Conservation (phyloP, 163 green algal genomes). For the Scenedesmus sp. region DNA sequence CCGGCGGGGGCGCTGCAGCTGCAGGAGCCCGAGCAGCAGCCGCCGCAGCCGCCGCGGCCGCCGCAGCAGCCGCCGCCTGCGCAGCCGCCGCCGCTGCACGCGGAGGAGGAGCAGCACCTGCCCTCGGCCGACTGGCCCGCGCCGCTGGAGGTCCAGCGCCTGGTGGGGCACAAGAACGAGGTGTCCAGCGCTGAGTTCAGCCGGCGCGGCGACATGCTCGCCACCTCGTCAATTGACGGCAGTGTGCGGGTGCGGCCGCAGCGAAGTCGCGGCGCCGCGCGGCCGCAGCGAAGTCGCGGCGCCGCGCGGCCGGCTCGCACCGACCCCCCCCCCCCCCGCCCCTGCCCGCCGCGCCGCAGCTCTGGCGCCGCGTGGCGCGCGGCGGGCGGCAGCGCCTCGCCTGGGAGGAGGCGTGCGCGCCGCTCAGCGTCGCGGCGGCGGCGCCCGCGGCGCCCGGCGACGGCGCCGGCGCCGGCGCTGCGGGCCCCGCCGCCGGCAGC, state of each 20-base stretch:
- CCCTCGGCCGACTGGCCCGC: constrained; percentile 38
- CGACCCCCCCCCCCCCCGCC: no score
- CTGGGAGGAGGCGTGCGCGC: constrained; percentile 8
- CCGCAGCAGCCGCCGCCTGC: constrained; percentile 1
- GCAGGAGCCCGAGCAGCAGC: constrained; percentile 2
- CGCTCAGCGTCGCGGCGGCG: neutral
- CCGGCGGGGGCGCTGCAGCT: neutral
- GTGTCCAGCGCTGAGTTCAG: constrained; percentile 77
- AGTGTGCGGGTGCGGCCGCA: constrained; percentile 53
- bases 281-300: no score
- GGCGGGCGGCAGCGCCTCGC: no score
- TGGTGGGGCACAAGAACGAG: constrained; percentile 76
- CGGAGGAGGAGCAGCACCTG: constrained; percentile 13
- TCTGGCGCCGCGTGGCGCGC: no score
- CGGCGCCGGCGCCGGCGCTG: no score
- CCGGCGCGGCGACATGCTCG: constrained; percentile 63
- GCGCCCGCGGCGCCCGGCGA: neutral
- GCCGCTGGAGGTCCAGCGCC: constrained; percentile 51
- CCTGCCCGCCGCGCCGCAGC: no score
- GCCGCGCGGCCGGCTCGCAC: no score
- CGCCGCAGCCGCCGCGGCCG: neutral
- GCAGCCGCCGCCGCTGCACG: neutral
- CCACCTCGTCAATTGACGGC: constrained; percentile 78
- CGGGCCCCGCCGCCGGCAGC: neutral
- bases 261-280: no score